phyloP scores from a whole-genome alignment of 1,284 basidiomycete genomes.

The Cutaneotrichosporon cyanovorans region DNA sequence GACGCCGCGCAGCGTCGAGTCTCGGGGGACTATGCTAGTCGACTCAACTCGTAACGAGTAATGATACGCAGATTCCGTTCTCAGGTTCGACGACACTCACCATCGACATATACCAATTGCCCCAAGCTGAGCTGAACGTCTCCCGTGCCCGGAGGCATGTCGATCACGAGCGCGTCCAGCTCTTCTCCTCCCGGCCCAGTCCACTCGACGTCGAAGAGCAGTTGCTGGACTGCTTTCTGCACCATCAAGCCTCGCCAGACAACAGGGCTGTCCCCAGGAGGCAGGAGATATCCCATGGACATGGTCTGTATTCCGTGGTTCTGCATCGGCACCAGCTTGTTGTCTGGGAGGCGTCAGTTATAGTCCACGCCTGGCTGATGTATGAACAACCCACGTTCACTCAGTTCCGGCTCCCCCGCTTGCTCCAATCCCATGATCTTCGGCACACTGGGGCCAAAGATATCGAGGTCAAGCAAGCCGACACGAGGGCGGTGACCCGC shows the following conservation, averaged over 20 bases:
- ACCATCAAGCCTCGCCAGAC: constrained; percentile 99
- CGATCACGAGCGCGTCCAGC: constrained; percentile 82
- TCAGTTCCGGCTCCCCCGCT: constrained; percentile 71
- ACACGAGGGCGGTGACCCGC: constrained; percentile 50
- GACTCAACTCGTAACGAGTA: too few species aligned
- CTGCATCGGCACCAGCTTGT: constrained; percentile 70
- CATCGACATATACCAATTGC: constrained; percentile 80
- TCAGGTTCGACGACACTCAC: constrained; percentile 47
- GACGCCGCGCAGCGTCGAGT: too few species aligned
- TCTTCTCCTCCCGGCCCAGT: constrained; percentile 33
- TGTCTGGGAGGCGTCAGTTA: constrained; percentile 49
- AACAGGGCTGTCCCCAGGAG: constrained; percentile 59
- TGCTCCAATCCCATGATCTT: constrained; percentile 86
- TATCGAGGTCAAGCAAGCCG: constrained; percentile 87
- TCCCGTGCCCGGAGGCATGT: constrained; percentile 96
- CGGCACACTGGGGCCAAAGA: constrained; percentile 94
- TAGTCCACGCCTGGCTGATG: not conserved
- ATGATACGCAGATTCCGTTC: too few species aligned
- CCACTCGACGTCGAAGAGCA: constrained; percentile 97
- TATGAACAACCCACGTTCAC: constrained; percentile 58
- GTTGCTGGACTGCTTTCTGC: constrained; percentile 91
- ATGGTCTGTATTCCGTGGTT: constrained; percentile 91
- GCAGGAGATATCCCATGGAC: constrained; percentile 78
- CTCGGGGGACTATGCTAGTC: too few species aligned
- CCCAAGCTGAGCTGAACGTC: constrained; percentile 90